phyloP scores from a whole-genome alignment of 345 rosid species.

The Brassica nigra region DNA sequence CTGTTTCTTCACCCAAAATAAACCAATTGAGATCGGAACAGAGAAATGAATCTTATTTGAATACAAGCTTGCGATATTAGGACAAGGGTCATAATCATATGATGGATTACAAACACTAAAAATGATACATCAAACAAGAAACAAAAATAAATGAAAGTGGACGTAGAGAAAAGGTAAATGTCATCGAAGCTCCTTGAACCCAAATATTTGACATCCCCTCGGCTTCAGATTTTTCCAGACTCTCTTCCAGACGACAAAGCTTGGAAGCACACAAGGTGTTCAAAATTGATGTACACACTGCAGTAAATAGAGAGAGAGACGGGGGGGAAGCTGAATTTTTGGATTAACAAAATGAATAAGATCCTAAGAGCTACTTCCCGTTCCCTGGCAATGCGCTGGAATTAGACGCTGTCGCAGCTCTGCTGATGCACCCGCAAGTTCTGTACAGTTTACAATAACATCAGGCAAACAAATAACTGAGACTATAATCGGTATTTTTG shows the following conservation, averaged over 20 bases:
- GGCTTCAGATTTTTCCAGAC: constrained; percentile 24
- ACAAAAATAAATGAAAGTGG: constrained; percentile 22
- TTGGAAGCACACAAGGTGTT: constrained; percentile 36
- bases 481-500: background rate
- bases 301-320: constrained; percentile 7
- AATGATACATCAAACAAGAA: constrained; percentile 38
- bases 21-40: background rate
- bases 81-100: constrained; percentile 18
- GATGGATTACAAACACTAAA: constrained; percentile 37
- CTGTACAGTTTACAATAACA: constrained; percentile 47
- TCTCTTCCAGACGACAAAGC: constrained; percentile 18
- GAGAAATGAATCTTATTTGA: constrained; percentile 20
- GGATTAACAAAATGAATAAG: constrained; percentile 26
- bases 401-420: constrained; percentile 81
- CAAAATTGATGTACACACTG: constrained; percentile 45
- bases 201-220: constrained; percentile 30
- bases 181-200: constrained; percentile 31
- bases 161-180: background rate
- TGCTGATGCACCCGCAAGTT: constrained; percentile 75
- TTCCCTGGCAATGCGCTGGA: constrained; percentile 56
- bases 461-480: background rate
- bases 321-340: constrained; percentile 24
- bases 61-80: constrained; percentile 22
- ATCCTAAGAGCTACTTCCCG: constrained; percentile 43
- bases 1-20: background rate